Conservation (phyloP, 2,329 filamentous ascomycete species). For the Stemphylium beticola region DNA sequence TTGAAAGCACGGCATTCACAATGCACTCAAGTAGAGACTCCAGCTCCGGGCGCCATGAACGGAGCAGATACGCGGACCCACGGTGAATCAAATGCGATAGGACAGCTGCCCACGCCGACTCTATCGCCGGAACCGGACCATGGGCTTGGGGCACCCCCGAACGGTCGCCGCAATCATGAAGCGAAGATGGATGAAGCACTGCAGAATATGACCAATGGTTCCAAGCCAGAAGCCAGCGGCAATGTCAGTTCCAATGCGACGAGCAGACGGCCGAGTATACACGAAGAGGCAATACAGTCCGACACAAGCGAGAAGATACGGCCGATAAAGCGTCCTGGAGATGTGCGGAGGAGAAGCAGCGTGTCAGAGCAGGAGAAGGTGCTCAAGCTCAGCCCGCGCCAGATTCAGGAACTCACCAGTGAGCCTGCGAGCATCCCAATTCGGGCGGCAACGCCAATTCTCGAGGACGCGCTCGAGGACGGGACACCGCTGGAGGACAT, state of each 20-base stretch:
- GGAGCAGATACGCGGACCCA: conserved; percentile 30
- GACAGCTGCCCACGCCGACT: conserved; percentile 40
- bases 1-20: neutral
- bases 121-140: conserved; percentile 35
- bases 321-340: conserved; percentile 46
- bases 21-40: conserved; percentile 22
- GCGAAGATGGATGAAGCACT: conserved; percentile 10
- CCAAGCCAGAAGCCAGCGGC: conserved; percentile 15
- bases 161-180: conserved; percentile 14
- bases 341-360: conserved; percentile 43
- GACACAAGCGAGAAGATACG: conserved; percentile 42
- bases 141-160: conserved; percentile 27
- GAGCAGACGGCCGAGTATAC: conserved; percentile 28
- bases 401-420: conserved; percentile 62
- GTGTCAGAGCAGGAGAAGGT: conserved; percentile 50
- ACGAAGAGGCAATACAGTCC: conserved; percentile 42
- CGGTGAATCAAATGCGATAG: conserved; percentile 23
- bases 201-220: conserved; percentile 18
- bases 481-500: conserved; percentile 23
- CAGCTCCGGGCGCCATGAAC: conserved; percentile 37
- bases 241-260: conserved; percentile 19
- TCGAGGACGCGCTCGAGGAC: conserved; percentile 41
- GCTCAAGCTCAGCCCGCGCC: conserved; percentile 60
- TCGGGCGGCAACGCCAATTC: conserved; percentile 50
- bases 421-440: conserved; percentile 62